Evolutionary conservation across 2,329 filamentous ascomycete genomes (phyloP), one percentile per base, ranked within the genome.

Genomic region (Nemania bipapillata): DNA sequence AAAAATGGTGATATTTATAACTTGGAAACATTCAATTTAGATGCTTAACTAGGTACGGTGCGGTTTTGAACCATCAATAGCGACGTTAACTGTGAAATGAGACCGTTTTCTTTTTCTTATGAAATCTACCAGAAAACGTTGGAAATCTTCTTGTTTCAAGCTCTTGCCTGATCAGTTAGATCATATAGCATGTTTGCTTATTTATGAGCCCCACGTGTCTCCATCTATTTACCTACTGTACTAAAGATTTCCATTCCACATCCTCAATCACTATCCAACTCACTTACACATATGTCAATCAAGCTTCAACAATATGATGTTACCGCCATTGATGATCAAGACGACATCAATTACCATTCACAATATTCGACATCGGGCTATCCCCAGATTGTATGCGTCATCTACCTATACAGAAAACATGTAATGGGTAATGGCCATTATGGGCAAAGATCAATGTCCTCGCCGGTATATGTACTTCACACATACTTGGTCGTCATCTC

Each of bases 1-100:
- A 40, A 60, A n/a, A 65, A 65, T 50, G 50, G 68, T 64, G 67
- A 70, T 57, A 24, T 49, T 66, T 59, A 63, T 60, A 56, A 52
- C 20, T 28, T 50, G 40, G 53, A 47, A 47, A 24, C 35, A 49
- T 26, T 28, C 5, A 30, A 22, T 40, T 47, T 42, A 24, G 17
- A 28, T 42, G n/a, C 40, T 24, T 45, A 17, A 17, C 17, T 7
- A 40, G 9, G 20, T 12, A 50, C 40, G 8, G n/a, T 47, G n/a
- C 12, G 20, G 24, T 42, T 4, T 22, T 42, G 3, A 50, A 50
- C 4, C n/a, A 40, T n/a, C 37, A 40, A 50, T 2, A 45, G 9
- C 9, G 20, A 20, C 32, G 11, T 20, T 20, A 32, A 12, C 17
- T 4, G 3, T 11, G 2, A 53, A 8, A 11, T 2, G 15, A 50